Evolutionary conservation across 257 asterid genomes (phyloP).

Genomic region (Paraleonurus japonicus): DNA sequence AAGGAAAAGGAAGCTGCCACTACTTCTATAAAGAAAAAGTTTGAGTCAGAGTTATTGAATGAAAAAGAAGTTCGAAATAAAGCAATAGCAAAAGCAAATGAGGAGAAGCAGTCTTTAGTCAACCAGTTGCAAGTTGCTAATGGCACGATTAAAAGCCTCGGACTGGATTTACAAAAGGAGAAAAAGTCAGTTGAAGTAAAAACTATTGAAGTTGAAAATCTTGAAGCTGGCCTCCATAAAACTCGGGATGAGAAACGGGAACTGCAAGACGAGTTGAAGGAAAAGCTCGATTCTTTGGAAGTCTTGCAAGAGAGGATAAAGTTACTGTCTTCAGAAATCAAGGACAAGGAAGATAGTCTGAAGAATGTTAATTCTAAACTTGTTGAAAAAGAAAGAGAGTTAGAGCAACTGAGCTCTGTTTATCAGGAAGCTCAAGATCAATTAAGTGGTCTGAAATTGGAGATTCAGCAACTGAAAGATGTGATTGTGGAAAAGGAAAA

Average conservation of each 20-base stretch:
- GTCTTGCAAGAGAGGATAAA: conserved; percentile 55
- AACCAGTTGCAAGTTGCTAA: conserved; percentile 46
- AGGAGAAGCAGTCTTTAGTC: conserved; percentile 50
- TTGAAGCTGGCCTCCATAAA: conserved; percentile 42
- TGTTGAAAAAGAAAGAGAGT: conserved; percentile 49
- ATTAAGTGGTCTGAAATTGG: conserved; percentile 40
- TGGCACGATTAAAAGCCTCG: conserved; percentile 36
- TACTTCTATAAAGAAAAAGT: conserved; percentile 42
- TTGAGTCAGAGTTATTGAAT: conserved; percentile 50
- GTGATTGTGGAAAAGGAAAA: conserved; percentile 42
- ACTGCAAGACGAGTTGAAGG: conserved; percentile 52
- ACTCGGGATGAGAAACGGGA: conserved; percentile 52
- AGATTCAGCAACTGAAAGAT: conserved; percentile 46
- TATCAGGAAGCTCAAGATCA: conserved; percentile 54
- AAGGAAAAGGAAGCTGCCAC: conserved; percentile 54
- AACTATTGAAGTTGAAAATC: conserved; percentile 38
- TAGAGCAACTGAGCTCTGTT: conserved; percentile 30
- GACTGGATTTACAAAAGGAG: conserved; percentile 58
- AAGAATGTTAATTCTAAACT: conserved; percentile 40
- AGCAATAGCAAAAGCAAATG: conserved; percentile 49
- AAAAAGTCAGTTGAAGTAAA: conserved; percentile 44
- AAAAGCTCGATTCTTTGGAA: conserved; percentile 43
- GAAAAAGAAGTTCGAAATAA: conserved; percentile 51
- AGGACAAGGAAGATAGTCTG: conserved; percentile 54
- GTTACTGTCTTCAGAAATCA: conserved; percentile 57